Evolutionary conservation across 306 rosid species (phyloP), one percentile per base, ranked within the genome.

Genomic region (Prunus kanzakura): DNA sequence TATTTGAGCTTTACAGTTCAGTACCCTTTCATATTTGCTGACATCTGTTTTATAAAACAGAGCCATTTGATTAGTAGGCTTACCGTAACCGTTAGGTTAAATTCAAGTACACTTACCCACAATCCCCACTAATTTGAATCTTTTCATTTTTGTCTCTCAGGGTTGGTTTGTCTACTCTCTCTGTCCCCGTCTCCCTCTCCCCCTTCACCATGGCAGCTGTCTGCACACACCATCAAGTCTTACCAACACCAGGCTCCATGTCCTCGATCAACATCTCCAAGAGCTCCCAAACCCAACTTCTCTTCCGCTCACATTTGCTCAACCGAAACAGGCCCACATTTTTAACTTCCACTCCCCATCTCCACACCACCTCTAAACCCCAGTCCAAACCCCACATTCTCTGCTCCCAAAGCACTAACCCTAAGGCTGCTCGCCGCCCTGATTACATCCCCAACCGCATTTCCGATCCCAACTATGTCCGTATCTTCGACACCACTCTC

Each of bases 401-500:
- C 65, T 64, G 71, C 72, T 77, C 61, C 50, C 82, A 50, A 56
- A 46, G 9, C 50, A 25, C 32, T 11, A 62, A 41, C 67, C 61
- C 51, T 43, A 11, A n/a, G 13, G 67, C 75, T 9, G 69, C 61
- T 12, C 84, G 66, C 6, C 97, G 99, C 23, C 99, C 99, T 8
- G 85, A 85, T 0, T 95, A 92, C 83, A 81, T 92, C 30, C 97
- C 99, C n/a, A 88, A 89, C 78, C 92, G 74, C 74, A 92, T 95
- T 56, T 82, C 93, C 0, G 99, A 95, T 65, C 91, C 98, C 4
- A 30, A 67, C 30, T 95, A 95, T 47, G 97, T 95, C 12, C 96
- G 99, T 60, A 77, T 95, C 71, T 91, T 92, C 56, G 97, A 95
- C 86, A 95, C 99, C 67, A 95, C 99, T 11, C 97, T 95, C 81